A percentile compares a stretch with the other conserved stretches of the same genome.
phyloP scores from a whole-genome alignment of 2,329 filamentous ascomycete species.

The Scedosporium boydii region DNA sequence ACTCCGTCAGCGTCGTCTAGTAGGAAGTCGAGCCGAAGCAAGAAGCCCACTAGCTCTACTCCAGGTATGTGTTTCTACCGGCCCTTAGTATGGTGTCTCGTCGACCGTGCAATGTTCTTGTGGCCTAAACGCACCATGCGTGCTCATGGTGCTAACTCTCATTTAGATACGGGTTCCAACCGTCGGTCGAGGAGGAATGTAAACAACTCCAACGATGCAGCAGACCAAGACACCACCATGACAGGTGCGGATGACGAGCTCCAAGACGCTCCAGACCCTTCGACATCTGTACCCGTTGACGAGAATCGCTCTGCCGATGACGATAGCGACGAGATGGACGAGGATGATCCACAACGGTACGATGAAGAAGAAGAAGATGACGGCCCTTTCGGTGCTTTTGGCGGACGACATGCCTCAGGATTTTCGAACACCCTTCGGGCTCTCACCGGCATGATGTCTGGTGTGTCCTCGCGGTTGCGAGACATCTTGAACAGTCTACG shows the following conservation, averaged over 20 bases:
- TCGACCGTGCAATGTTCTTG: not conserved
- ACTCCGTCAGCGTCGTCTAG: slow-evolving; percentile 52
- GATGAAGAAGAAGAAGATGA: slow-evolving; percentile 58
- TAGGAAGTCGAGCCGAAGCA: slow-evolving; percentile 63
- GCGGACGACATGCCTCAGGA: slow-evolving; percentile 37
- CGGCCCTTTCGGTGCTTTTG: slow-evolving; percentile 56
- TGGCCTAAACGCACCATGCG: not conserved
- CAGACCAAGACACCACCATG: slow-evolving; percentile 61
- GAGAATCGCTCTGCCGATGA: slow-evolving; percentile 26
- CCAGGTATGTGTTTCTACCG: slow-evolving; percentile 24
- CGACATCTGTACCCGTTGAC: slow-evolving; percentile 30
- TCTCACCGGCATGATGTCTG: slow-evolving; percentile 84
- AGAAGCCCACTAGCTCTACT: slow-evolving; percentile 39
- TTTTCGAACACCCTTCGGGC: slow-evolving; percentile 77
- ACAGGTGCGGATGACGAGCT: slow-evolving; percentile 53
- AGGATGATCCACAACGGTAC: slow-evolving; percentile 39
- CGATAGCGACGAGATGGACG: slow-evolving; percentile 41
- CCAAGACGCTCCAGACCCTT: slow-evolving; percentile 29
- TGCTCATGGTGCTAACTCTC: not conserved
- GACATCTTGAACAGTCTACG: slow-evolving; percentile 68
- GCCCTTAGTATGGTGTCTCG: too few relatives aligned
- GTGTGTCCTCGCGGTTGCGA: slow-evolving; percentile 68
- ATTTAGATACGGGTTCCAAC: slow-evolving; percentile 14
- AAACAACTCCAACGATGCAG: slow-evolving; percentile 33
- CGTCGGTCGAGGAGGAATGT: slow-evolving; percentile 45